Evolutionary conservation across 805 yeast species (phyloP).

Genomic region (Yamadazyma ubonensis): DNA sequence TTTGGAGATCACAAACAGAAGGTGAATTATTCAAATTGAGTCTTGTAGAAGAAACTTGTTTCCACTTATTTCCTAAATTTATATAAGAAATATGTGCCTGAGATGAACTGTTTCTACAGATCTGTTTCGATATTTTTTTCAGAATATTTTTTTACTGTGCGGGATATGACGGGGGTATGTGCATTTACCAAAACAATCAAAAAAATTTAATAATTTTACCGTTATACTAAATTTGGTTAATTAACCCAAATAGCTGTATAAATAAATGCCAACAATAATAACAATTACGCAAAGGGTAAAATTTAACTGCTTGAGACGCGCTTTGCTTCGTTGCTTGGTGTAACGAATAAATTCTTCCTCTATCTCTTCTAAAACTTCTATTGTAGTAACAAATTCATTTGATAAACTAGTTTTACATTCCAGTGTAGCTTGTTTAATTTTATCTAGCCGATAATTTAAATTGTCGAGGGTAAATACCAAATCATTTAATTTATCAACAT

Average conservation of each 20-base stretch:
- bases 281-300: conserved; percentile 15
- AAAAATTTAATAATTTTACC: too few species aligned
- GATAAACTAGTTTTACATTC: conserved; percentile 26
- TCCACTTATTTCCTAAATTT: too few species aligned
- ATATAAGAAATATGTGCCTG: too few species aligned
- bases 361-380: conserved; percentile 33
- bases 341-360: conserved; percentile 28
- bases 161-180: too few species aligned
- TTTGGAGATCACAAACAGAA: neutral
- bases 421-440: conserved; percentile 23
- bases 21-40: too few species aligned
- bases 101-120: too few species aligned
- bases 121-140: neutral
- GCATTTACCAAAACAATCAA: too few species aligned
- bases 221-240: too few species aligned
- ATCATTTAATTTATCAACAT: conserved; percentile 27
- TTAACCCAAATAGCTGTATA: too few species aligned
- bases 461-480: conserved; percentile 24
- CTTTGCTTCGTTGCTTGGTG: conserved; percentile 22
- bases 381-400: conserved; percentile 25
- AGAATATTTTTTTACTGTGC: neutral
- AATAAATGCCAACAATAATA: conserved; percentile 7
- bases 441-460: conserved; percentile 27
- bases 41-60: too few species aligned
- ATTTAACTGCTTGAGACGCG: conserved; percentile 30